Base-by-base conservation (phyloP, 106 monocot species). In the Acorus gramineus region DNA sequence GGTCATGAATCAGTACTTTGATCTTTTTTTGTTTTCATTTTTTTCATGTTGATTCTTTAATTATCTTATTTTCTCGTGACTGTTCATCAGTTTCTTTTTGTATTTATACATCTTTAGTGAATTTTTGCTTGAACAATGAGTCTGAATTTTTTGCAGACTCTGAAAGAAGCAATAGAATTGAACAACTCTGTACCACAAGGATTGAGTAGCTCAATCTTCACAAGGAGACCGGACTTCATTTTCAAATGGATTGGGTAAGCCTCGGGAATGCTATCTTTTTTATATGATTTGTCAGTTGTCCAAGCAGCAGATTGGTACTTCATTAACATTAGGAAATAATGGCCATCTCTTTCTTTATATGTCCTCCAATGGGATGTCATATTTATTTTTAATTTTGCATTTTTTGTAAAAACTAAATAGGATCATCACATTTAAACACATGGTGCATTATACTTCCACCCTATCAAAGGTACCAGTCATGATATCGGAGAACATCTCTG, bases 181-280 rank as follows among this genome's bases (percentile, higher is more conserved):
- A 95, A 95, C 75, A 95, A 95, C 61, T 87, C 86, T 10, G 95
- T 95, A 4, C 82, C 90, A 42, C 95, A 95, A 85, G 95, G 95
- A 55, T 74, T 90, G 68, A 95, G 95, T 78, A 95, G 95, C 67
- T 95, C 95, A 44, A 87, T 95, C 63, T 95, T 90, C 69, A 90
- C 95, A 12, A 80, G 76, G 53, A 80, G 63, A 52, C 90, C 95
- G 52, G 95, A 90, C 60, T 42, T 80, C 52, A 87, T 95, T 28
- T 95, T 95, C 74, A 87, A 83, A 74, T 95, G 95, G 95, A 81
- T 90, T 63, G 95, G 95, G 95, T 90, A 77, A 80, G 80, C 60
- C 63, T 63, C 8, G 60, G 7, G 42, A 60, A 63, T 59, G 28
- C 28, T 28, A 28, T 28, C n/a, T 28, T 28, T 28, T 28, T 28